A percentile compares a stretch with the other conserved stretches of the same genome.
Conservation (phyloP, 768 basidiomycete genomes). For the Coprinellus micaceus region DNA sequence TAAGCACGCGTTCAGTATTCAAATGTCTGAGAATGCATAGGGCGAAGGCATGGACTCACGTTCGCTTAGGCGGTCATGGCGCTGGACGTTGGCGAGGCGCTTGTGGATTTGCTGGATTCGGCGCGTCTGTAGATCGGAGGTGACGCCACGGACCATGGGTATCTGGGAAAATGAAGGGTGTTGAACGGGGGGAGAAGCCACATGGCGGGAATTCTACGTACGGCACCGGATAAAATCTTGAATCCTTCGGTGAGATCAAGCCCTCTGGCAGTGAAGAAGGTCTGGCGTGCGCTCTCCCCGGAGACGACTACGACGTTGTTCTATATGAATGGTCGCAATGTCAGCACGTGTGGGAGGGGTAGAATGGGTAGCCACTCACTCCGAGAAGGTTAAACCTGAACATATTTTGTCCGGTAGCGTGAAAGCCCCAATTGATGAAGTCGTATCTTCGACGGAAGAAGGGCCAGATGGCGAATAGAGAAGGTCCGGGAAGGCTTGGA, state of each 20-base stretch:
- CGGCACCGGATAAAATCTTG: constrained; percentile 74
- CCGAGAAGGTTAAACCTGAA: constrained; percentile 69
- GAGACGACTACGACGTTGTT: constrained; percentile 74
- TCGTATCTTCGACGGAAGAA: constrained; percentile 72
- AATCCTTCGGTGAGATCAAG: constrained; percentile 79
- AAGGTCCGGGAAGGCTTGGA: constrained; percentile 52
- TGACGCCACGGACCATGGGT: constrained; percentile 72
- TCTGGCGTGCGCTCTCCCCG: constrained; percentile 63
- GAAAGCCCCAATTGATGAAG: constrained; percentile 70
- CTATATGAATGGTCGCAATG: constrained; percentile 31
- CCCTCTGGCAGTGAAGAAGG: constrained; percentile 66
- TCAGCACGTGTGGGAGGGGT: constrained; percentile 5
- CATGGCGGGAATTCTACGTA: constrained; percentile 34
- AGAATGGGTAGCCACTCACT: constrained; percentile 39
- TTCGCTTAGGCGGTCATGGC: constrained; percentile 53
- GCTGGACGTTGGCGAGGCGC: constrained; percentile 62
- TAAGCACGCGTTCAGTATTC: constrained; percentile 21
- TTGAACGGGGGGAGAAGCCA: constrained; percentile 17
- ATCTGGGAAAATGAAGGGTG: constrained; percentile 42
- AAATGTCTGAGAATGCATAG: background rate
- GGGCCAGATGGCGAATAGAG: constrained; percentile 54
- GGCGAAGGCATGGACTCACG: constrained; percentile 41
- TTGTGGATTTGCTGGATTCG: constrained; percentile 67
- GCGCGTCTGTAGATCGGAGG: constrained; percentile 61
- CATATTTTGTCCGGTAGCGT: constrained; percentile 57